These are phyloP conservation scores for Boechera divaricarpa DNA, from an alignment of 345 rosid genomes.

Conservation along the genomic window DNA sequence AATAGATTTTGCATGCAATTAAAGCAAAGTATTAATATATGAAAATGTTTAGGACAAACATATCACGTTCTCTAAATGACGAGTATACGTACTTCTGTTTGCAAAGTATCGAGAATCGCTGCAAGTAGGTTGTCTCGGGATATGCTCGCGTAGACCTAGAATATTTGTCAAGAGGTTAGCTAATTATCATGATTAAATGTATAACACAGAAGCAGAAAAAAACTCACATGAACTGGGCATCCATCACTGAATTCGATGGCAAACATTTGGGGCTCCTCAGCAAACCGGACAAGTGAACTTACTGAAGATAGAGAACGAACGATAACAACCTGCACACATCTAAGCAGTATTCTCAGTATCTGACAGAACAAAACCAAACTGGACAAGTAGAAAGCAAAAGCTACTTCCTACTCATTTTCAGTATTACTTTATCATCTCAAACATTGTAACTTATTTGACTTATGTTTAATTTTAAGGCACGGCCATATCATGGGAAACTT, in stretches of 20 bases:
- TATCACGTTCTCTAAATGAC: conserved; percentile 16
- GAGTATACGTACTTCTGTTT: conserved; percentile 83
- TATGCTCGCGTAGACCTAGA: conserved; percentile 90
- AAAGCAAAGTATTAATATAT: neutral
- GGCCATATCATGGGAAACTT: neutral
- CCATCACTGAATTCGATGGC: conserved; percentile 96
- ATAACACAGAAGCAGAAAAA: conserved; percentile 16
- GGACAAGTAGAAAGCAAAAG: conserved; percentile 25
- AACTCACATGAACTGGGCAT: conserved; percentile 92
- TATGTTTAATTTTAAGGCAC: conserved; percentile 20
- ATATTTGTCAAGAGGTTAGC: conserved; percentile 46
- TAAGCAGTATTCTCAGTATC: conserved; percentile 77
- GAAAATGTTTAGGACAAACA: conserved; percentile 15
- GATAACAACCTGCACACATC: conserved; percentile 98
- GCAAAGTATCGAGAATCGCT: conserved; percentile 94
- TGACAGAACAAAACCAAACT: conserved; percentile 45
- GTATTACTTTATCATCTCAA: conserved; percentile 18
- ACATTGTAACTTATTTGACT: conserved; percentile 4
- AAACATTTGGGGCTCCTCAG: conserved; percentile 99
- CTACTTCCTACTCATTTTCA: conserved; percentile 27
- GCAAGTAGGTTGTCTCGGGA: conserved; percentile 96
- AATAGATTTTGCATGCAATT: neutral
- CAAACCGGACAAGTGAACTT: conserved; percentile 88
- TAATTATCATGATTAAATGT: conserved; percentile 31
- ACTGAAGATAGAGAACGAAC: conserved; percentile 92